These are phyloP conservation scores for Allium fistulosum DNA, from an alignment of 106 monocot genomes.

Conservation along the genomic window DNA sequence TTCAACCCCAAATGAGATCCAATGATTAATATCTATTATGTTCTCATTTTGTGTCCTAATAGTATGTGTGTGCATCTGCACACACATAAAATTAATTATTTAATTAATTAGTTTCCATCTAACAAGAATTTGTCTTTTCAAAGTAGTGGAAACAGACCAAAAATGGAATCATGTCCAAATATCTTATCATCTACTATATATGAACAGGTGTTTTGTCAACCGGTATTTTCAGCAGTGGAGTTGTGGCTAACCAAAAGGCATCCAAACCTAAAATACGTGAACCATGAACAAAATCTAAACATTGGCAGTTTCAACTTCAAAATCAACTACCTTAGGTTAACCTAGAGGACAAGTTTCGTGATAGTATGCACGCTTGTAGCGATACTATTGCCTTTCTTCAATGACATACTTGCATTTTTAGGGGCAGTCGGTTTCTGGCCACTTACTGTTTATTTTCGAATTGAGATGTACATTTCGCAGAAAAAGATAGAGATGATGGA, in stretches of 20 bases:
- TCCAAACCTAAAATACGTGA: slow-evolving; percentile 20
- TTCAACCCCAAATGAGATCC: no score
- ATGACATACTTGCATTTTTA: slow-evolving; percentile 43
- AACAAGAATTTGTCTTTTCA: no score
- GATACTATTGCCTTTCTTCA: slow-evolving; percentile 69
- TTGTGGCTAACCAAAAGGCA: not conserved
- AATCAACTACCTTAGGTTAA: slow-evolving; percentile 23
- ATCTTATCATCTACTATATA: no score
- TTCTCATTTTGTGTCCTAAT: no score
- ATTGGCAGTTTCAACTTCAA: slow-evolving; percentile 5
- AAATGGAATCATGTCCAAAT: no score
- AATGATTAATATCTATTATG: no score
- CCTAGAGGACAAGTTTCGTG: slow-evolving; percentile 50
- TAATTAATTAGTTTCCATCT: no score
- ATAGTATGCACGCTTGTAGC: slow-evolving; percentile 34
- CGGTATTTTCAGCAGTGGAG: slow-evolving; percentile 43
- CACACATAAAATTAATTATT: no score
- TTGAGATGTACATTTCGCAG: slow-evolving; percentile 51
- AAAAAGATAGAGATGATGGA: slow-evolving; percentile 14
- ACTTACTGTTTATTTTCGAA: slow-evolving; percentile 51
- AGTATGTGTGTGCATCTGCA: no score
- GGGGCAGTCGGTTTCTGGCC: slow-evolving; percentile 71
- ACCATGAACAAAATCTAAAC: slow-evolving; percentile 9
- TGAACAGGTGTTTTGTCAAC: slow-evolving; percentile 53
- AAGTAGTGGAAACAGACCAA: no score